A percentile compares a stretch with the other conserved stretches of the same genome.
Evolutionary conservation across 352 stramenopile species (phyloP).

Genomic region (Pythium insidiosum): DNA sequence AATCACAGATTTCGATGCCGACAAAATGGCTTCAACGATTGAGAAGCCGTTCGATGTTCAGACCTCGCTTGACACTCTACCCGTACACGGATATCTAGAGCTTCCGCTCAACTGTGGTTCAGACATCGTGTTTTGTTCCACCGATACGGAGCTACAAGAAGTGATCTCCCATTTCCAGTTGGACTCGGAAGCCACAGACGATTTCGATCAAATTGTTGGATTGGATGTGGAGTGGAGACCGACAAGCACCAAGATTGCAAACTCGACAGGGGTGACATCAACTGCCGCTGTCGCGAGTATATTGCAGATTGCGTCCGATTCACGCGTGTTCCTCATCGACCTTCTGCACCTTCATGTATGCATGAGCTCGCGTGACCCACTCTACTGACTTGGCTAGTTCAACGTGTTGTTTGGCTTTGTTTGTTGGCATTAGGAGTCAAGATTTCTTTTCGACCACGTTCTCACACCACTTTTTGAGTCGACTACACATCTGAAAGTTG

Average conservation of each 20-base stretch:
- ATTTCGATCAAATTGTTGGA: conserved; percentile 33
- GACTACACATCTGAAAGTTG: conserved; percentile 32
- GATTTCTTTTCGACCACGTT: conserved; percentile 39
- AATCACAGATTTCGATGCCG: conserved; percentile 26
- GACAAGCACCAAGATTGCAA: conserved; percentile 20
- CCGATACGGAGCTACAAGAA: conserved; percentile 17
- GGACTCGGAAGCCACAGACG: no score
- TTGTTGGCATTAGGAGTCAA: conserved; percentile 30
- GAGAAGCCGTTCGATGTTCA: background rate
- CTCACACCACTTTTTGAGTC: conserved; percentile 29
- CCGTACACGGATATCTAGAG: conserved; percentile 21
- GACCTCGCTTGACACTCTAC: conserved; percentile 8
- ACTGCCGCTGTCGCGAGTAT: conserved; percentile 43
- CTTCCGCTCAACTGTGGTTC: conserved; percentile 14
- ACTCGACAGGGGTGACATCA: conserved; percentile 4
- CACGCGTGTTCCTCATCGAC: conserved; percentile 46
- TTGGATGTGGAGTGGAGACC: conserved; percentile 68
- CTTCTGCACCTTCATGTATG: conserved; percentile 50
- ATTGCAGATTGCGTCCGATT: conserved; percentile 42
- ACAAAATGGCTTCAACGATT: conserved; percentile 3
- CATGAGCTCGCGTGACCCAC: no score
- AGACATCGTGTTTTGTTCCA: conserved; percentile 32
- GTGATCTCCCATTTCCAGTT: no score
- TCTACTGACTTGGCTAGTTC: no score
- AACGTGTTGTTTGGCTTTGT: background rate